Conservation (phyloP, 2,329 filamentous ascomycete species). For the Xylaria sp. region DNA sequence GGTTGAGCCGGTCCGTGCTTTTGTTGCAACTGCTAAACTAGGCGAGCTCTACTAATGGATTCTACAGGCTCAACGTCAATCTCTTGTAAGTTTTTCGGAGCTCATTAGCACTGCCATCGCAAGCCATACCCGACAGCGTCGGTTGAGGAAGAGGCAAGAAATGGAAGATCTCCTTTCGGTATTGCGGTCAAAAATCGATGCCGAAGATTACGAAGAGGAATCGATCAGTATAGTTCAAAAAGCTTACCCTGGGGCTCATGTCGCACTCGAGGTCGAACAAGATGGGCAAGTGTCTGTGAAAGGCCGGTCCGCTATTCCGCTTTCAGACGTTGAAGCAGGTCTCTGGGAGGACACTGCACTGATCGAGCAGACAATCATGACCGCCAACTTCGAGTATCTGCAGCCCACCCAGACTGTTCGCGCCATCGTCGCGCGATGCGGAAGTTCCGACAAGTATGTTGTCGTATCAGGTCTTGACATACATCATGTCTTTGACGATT, state of each 20-base stretch:
- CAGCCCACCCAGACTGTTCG: conserved; percentile 24
- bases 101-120: conserved; percentile 30
- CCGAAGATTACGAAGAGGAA: conserved; percentile 25
- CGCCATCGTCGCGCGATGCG: conserved; percentile 28
- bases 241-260: conserved; percentile 27
- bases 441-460: conserved; percentile 28
- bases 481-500: conserved; percentile 32
- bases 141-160: conserved; percentile 25
- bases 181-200: conserved; percentile 9
- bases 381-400: conserved; percentile 26
- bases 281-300: conserved; percentile 21
- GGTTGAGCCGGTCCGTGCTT: not conserved
- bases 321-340: conserved; percentile 28
- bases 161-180: conserved; percentile 23
- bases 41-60: not conserved
- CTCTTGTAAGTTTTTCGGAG: conserved; percentile 26
- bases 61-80: conserved; percentile 21
- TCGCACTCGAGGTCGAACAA: conserved; percentile 12
- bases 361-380: conserved; percentile 30
- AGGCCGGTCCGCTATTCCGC: conserved; percentile 10
- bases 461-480: conserved; percentile 32
- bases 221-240: conserved; percentile 19
- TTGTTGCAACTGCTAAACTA: not conserved
- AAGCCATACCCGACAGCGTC: conserved; percentile 21
- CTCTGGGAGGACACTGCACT: conserved; percentile 32